phyloP scores from a whole-genome alignment of 1,139 yeast species.

The Entelexis sorbosivorans region DNA sequence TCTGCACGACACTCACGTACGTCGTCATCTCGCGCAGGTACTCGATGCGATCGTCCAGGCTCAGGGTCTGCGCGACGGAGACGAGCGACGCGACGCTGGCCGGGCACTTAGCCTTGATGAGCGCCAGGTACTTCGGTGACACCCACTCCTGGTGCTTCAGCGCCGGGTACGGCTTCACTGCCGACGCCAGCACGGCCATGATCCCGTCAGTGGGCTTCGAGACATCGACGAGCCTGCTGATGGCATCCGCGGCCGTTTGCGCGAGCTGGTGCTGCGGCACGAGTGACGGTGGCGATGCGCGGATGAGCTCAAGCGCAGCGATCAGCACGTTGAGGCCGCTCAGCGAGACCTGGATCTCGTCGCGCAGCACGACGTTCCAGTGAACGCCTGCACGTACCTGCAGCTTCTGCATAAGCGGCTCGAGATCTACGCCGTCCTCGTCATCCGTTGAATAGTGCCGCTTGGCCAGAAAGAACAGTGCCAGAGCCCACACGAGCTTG shows the following conservation, averaged over 20 bases:
- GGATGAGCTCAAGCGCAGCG: slow-evolving; percentile 9
- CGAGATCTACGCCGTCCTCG: slow-evolving; percentile 13
- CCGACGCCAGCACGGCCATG: slow-evolving; percentile 41
- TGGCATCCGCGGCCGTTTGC: slow-evolving; percentile 48
- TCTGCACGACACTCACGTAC: slow-evolving; percentile 29
- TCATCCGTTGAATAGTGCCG: slow-evolving; percentile 14
- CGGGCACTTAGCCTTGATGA: slow-evolving; percentile 68
- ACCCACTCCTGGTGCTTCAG: slow-evolving; percentile 50
- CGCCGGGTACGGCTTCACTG: slow-evolving; percentile 47
- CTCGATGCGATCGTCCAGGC: slow-evolving; percentile 26
- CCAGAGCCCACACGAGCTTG: slow-evolving; percentile 61
- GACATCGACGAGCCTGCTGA: slow-evolving; percentile 53
- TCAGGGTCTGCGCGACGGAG: slow-evolving; percentile 42
- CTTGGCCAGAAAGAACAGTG: slow-evolving; percentile 37
- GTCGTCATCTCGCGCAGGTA: slow-evolving; percentile 45
- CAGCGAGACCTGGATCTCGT: slow-evolving; percentile 11
- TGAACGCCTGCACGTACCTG: slow-evolving; percentile 19
- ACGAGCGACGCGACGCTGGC: slow-evolving; percentile 53
- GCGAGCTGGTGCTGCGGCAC: slow-evolving; percentile 29
- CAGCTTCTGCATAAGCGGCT: slow-evolving; percentile 14
- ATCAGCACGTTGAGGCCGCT: slow-evolving; percentile 12
- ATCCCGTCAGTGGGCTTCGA: slow-evolving; percentile 47
- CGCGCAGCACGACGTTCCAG: slow-evolving; percentile 17
- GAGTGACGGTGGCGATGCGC: background rate
- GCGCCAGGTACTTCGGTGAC: slow-evolving; percentile 43